Conservation (phyloP, 208 protist species). For the Blechomonas ayalai region DNA sequence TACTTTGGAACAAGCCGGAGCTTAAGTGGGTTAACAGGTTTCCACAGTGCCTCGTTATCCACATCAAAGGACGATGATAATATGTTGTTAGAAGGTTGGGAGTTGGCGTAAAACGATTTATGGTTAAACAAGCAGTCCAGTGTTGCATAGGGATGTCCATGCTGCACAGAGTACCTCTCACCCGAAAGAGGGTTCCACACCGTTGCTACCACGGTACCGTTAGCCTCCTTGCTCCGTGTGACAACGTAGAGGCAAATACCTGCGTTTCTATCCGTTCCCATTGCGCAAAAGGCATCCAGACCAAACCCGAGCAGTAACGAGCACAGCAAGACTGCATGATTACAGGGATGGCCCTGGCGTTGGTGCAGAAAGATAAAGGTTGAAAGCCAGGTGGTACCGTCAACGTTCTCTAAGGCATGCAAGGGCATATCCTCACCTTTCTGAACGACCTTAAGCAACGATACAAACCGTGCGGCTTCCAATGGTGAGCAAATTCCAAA, state of each 20-base stretch:
- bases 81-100: conserved; percentile 54
- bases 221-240: conserved; percentile 19
- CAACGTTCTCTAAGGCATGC: conserved; percentile 12
- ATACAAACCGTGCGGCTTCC: conserved; percentile 87
- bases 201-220: conserved; percentile 27
- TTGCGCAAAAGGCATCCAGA: conserved; percentile 81
- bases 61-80: conserved; percentile 67
- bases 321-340: conserved; percentile 85
- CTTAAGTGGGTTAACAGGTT: conserved; percentile 85
- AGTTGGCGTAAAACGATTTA: conserved; percentile 84
- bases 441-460: conserved; percentile 51
- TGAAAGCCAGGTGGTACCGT: conserved; percentile 47
- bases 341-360: conserved; percentile 67
- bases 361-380: conserved; percentile 85
- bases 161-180: conserved; percentile 27
- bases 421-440: conserved; percentile 24
- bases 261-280: conserved; percentile 43
- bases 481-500: conserved; percentile 71
- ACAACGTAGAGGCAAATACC: conserved; percentile 69
- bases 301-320: conserved; percentile 89
- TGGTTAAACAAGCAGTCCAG: conserved; percentile 86
- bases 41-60: conserved; percentile 88
- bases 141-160: conserved; percentile 42
- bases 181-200: conserved; percentile 84
- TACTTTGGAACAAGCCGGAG: conserved; percentile 77